These are phyloP conservation scores for Heliamphora pulchella DNA, from an alignment of 179 eudicot species.

Conservation along the genomic window DNA sequence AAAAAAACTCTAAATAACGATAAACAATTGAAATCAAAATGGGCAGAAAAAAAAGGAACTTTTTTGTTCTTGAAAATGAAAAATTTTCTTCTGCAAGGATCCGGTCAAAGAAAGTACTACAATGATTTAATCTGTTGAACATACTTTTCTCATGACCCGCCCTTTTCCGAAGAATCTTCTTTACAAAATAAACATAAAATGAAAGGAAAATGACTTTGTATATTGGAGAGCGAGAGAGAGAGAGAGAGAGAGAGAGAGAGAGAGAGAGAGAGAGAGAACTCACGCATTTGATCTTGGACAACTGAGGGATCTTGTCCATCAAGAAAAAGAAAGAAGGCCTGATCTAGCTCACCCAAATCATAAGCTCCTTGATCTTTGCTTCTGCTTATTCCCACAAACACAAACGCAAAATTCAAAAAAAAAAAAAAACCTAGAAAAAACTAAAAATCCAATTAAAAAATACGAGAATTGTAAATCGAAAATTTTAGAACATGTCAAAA, in stretches of 20 bases:
- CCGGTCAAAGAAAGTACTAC: slow-evolving; percentile 22
- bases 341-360: slow-evolving; percentile 79
- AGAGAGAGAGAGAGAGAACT: slow-evolving; percentile 22
- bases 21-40: too few species aligned
- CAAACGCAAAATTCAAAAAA: not conserved
- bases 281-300: slow-evolving; percentile 54
- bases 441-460: too few species aligned
- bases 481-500: too few species aligned
- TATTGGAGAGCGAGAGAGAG: too few species aligned
- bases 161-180: slow-evolving; percentile 13
- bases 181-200: not conserved
- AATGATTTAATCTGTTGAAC: not conserved
- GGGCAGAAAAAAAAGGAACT: too few species aligned
- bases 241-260: not conserved
- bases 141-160: slow-evolving; percentile 26
- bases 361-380: slow-evolving; percentile 46
- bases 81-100: slow-evolving; percentile 17
- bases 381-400: slow-evolving; percentile 19
- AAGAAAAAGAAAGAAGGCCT: slow-evolving; percentile 35
- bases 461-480: too few species aligned
- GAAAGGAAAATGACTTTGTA: not conserved
- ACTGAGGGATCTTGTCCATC: slow-evolving; percentile 55
- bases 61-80: slow-evolving; percentile 12
- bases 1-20: not conserved
- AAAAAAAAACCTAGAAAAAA: too few species aligned